A percentile compares a stretch with the other conserved stretches of the same genome.
These are phyloP conservation scores for Chalciporus sphaerocephalus DNA, from an alignment of 768 basidiomycete species.

Conservation along the genomic window DNA sequence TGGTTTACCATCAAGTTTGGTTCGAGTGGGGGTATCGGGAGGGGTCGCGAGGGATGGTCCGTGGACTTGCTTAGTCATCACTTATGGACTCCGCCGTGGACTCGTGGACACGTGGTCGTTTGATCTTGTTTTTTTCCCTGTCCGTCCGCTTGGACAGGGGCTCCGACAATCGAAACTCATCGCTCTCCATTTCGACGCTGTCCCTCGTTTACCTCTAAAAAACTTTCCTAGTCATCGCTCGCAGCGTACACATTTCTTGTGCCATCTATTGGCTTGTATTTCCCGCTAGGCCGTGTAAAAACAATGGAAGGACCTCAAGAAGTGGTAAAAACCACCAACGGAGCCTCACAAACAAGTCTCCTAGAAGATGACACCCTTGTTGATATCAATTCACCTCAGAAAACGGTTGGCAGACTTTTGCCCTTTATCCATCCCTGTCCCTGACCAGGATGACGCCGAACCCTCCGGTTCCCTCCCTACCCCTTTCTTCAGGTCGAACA, in stretches of 20 bases:
- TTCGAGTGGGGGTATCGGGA: not conserved
- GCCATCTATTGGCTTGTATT: not conserved
- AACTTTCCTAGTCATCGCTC: conserved; percentile 10
- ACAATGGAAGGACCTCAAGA: conserved; percentile 29
- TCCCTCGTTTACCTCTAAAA: conserved; percentile 13
- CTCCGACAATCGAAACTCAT: conserved; percentile 36
- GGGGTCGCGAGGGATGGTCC: conserved; percentile 18
- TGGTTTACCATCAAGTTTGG: too few species aligned
- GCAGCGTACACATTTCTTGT: conserved; percentile 3
- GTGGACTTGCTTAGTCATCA: conserved; percentile 24
- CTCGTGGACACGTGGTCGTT: conserved; percentile 27
- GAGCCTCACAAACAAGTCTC: conserved; percentile 2
- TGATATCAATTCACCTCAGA: conserved; percentile 21
- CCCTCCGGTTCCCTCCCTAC: conserved; percentile 22
- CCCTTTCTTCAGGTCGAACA: conserved; percentile 24
- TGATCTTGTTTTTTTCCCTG: conserved; percentile 36
- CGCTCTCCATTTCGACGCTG: conserved; percentile 15
- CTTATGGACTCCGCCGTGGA: conserved; percentile 15
- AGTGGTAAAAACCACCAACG: conserved; percentile 18
- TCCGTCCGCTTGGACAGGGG: conserved; percentile 34
- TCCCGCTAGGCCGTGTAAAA: conserved; percentile 23
- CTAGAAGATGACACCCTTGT: conserved; percentile 24
- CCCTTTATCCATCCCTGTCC: conserved; percentile 26
- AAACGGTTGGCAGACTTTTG: conserved; percentile 31
- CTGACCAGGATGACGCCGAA: conserved; percentile 29